Percentiles rank a stretch among this genome's conserved stretches.
Evolutionary conservation across 225 moss, liverwort and hornwort genomes (phyloP).

Genomic region (Pseudoscleropodium purum): DNA sequence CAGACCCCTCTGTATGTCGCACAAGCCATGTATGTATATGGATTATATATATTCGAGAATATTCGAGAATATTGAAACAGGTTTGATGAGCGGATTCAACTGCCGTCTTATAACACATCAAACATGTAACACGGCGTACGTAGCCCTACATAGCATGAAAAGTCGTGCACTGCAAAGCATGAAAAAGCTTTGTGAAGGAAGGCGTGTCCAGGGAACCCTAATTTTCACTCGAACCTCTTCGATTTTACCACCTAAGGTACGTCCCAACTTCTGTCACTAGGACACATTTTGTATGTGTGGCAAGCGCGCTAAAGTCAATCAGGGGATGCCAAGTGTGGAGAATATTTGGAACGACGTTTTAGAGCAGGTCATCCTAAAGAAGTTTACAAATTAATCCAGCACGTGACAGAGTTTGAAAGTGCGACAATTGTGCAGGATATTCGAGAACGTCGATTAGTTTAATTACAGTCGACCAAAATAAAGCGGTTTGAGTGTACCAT

Average conservation of each 20-base stretch:
- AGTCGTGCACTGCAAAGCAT: not conserved
- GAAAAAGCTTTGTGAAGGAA: not conserved
- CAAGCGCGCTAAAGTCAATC: not conserved
- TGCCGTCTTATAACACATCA: not conserved
- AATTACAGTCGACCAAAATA: not conserved
- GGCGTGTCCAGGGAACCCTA: not conserved
- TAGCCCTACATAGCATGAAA: not conserved
- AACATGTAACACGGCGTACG: too few species aligned
- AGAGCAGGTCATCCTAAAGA: too few species aligned
- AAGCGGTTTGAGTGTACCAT: slow-evolving; percentile 30
- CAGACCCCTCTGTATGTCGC: not conserved
- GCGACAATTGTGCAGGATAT: too few species aligned
- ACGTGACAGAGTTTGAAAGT: too few species aligned
- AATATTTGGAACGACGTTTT: not conserved
- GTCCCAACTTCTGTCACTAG: not conserved
- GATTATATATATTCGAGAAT: too few species aligned
- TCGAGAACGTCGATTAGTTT: not conserved
- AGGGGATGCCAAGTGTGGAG: too few species aligned
- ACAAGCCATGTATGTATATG: not conserved
- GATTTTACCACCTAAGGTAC: not conserved
- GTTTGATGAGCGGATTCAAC: too few species aligned
- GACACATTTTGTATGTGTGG: not conserved
- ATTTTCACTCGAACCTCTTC: not conserved
- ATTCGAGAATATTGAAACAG: not conserved
- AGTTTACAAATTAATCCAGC: not conserved